phyloP scores from a whole-genome alignment of 345 rosid species.

The Dipteronia sinensis region DNA sequence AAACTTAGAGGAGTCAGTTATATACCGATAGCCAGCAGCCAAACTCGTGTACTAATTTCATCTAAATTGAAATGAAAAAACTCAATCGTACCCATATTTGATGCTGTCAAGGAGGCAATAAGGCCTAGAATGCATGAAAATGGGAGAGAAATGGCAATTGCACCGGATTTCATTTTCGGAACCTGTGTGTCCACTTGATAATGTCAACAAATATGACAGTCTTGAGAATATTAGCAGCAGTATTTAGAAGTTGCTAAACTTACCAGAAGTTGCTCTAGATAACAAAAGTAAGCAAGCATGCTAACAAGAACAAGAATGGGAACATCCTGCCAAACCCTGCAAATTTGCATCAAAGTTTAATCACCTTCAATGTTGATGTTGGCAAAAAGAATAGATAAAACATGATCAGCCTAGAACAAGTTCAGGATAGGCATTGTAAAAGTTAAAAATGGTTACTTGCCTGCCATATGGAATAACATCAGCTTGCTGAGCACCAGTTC shows the following conservation, averaged over 20 bases:
- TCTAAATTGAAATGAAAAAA: neutral
- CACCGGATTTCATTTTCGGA: conserved; percentile 75
- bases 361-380: neutral
- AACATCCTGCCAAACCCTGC: conserved; percentile 97
- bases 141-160: conserved; percentile 91
- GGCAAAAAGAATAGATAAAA: neutral
- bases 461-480: conserved; percentile 47
- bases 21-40: neutral
- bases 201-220: conserved; percentile 11
- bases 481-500: conserved; percentile 33
- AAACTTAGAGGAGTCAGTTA: conserved; percentile 18
- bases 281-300: conserved; percentile 98
- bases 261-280: conserved; percentile 95
- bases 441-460: conserved; percentile 42
- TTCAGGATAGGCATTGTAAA: neutral
- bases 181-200: conserved; percentile 41
- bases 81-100: conserved; percentile 78
- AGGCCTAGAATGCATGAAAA: conserved; percentile 91
- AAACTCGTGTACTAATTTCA: neutral
- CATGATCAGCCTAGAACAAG: neutral
- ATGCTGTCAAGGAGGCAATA: conserved; percentile 90
- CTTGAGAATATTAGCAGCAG: neutral
- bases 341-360: conserved; percentile 8
- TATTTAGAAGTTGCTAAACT: conserved; percentile 25
- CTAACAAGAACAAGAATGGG: conserved; percentile 88